Conservation (phyloP, 306 rosid genomes). For the cucumber (Cucumis sativus) region DNA sequence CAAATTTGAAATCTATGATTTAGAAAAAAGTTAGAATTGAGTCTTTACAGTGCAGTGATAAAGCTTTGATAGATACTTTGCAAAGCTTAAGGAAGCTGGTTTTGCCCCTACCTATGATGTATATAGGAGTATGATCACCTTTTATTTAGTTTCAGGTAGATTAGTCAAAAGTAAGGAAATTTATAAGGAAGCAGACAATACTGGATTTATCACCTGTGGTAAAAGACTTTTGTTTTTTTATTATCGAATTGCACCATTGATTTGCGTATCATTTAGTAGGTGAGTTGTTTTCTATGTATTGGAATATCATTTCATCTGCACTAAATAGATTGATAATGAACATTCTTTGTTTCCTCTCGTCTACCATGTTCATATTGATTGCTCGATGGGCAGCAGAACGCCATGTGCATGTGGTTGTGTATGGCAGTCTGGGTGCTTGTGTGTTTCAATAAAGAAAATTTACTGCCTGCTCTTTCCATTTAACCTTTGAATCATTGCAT, state of each 20-base stretch:
- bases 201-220: conserved; percentile 30
- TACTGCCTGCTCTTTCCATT: not conserved
- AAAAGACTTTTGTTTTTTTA: not conserved
- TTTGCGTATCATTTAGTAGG: no score
- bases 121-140: conserved; percentile 48
- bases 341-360: no score
- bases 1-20: no score
- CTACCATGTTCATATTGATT: not conserved
- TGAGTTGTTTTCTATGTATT: no score
- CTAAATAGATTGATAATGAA: no score
- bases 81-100: conserved; percentile 70
- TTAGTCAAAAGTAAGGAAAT: conserved; percentile 54
- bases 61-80: conserved; percentile 59
- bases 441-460: not conserved
- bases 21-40: no score
- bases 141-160: conserved; percentile 61
- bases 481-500: not conserved
- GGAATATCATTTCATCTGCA: no score
- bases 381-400: not conserved
- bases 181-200: conserved; percentile 52
- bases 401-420: not conserved
- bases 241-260: no score
- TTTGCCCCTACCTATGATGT: conserved; percentile 48
- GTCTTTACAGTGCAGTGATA: conserved; percentile 38
- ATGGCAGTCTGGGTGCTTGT: not conserved